These are phyloP conservation scores for Trifolium fragiferum DNA, from an alignment of 306 rosid species.

Conservation along the genomic window DNA sequence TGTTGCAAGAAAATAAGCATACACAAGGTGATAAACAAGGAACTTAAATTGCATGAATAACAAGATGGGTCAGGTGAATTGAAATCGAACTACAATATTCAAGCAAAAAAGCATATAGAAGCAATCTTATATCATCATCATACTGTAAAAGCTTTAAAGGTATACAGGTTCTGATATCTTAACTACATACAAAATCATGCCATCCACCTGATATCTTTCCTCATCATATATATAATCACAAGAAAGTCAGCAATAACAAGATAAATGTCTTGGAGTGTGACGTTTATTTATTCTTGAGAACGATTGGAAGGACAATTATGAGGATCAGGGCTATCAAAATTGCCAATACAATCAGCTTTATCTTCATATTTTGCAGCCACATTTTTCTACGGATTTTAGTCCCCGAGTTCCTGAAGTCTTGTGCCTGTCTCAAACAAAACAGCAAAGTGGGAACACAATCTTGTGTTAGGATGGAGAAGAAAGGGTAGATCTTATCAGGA, in stretches of 20 bases:
- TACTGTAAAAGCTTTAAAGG: conserved; percentile 41
- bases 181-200: conserved; percentile 56
- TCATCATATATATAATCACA: conserved; percentile 54
- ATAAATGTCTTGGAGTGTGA: conserved; percentile 31
- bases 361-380: conserved; percentile 99
- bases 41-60: conserved; percentile 5
- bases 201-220: conserved; percentile 44
- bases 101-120: conserved; percentile 31
- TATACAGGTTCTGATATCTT: conserved; percentile 42
- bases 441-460: conserved; percentile 14
- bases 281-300: conserved; percentile 68
- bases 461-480: background rate
- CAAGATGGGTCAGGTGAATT: background rate
- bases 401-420: conserved; percentile 81
- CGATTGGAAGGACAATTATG: conserved; percentile 82
- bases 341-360: conserved; percentile 92
- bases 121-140: conserved; percentile 35
- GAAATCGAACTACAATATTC: conserved; percentile 30
- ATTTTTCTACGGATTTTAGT: conserved; percentile 92
- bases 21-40: background rate
- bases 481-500: conserved; percentile 8
- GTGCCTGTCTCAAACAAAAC: conserved; percentile 72
- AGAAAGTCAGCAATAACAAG: conserved; percentile 36
- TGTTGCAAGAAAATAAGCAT: background rate
- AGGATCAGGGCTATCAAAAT: conserved; percentile 89